Percentiles rank a stretch among this genome's conserved stretches.
Conservation (phyloP, 148 eudicot species). For the Pharnaceum exiguum region DNA sequence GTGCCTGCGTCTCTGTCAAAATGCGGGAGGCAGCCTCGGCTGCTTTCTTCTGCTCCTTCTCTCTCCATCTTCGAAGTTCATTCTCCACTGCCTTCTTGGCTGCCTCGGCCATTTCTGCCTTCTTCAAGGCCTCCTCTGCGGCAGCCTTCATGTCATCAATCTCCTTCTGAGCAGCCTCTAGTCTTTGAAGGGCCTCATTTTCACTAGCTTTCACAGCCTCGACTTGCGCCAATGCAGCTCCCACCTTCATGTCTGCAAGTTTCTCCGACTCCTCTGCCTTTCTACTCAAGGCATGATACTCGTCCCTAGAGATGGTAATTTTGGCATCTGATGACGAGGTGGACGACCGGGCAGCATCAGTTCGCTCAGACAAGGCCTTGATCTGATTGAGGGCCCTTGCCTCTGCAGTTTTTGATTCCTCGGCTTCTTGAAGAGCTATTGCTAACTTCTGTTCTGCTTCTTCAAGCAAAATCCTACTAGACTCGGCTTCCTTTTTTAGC, state of each 20-base stretch:
- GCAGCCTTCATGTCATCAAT: slow-evolving; percentile 59
- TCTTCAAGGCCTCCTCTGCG: slow-evolving; percentile 62
- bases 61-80: slow-evolving; percentile 78
- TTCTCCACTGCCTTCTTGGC: slow-evolving; percentile 90
- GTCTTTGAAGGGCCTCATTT: slow-evolving; percentile 62
- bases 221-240: slow-evolving; percentile 82
- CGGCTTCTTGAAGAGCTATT: slow-evolving; percentile 57
- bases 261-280: slow-evolving; percentile 72
- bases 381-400: slow-evolving; percentile 47
- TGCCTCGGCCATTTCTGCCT: slow-evolving; percentile 71
- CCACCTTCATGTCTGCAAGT: slow-evolving; percentile 67
- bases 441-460: slow-evolving; percentile 56
- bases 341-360: slow-evolving; percentile 61
- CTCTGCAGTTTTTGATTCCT: slow-evolving; percentile 72
- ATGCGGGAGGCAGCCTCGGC: slow-evolving; percentile 69
- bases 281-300: slow-evolving; percentile 58
- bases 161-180: slow-evolving; percentile 69
- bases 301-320: slow-evolving; percentile 65
- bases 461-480: slow-evolving; percentile 38
- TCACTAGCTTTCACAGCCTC: slow-evolving; percentile 92
- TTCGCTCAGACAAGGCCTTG: slow-evolving; percentile 47
- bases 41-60: slow-evolving; percentile 80
- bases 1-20: slow-evolving; percentile 40
- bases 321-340: slow-evolving; percentile 58
- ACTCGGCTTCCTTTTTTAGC: slow-evolving; percentile 54